Evolutionary conservation across 305 asterid genomes (phyloP), one percentile per base, ranked within the genome.

Genomic region (Solanum hybrid): DNA sequence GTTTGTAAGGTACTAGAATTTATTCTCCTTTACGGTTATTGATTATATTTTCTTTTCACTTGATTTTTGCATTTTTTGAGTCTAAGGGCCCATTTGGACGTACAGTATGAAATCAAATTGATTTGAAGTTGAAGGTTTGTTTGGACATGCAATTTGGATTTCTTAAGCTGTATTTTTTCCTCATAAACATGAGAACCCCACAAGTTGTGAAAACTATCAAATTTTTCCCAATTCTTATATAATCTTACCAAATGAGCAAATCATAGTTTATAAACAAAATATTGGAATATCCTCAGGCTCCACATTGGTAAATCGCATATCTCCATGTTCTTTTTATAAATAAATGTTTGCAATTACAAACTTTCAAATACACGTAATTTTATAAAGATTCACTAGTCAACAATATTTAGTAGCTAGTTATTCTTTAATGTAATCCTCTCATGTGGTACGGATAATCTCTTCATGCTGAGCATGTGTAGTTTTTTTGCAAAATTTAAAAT

Each of bases 1-100:
- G 93, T 98, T 98, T 91, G 92, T 94, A 89, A 98, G 99, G 99
- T 98, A 95, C 78, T n/a, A 10, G 26, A 19, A 77, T 38, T 15
- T 72, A 32, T 37, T 38, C 51, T 37, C 82, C 36, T 40, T 60
- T 24, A 64, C 4, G 88, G 60, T 35, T 69, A 19, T 36, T 69
- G 7, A 42, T 89, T 78, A 38, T 31, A 4, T 34, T 78, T n/a
- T 35, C 13, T 26, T 71, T 87, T 87, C 40, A 24, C 27, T 32
- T 31, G 29, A 40, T 45, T 87, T 64, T 87, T 17, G 40, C 40
- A 26, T 87, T 66, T 87, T 87, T 37, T 37, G 73, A 45, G 42
- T 34, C 71, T 31, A 31, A 84, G 42, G 76, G 32, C 7, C 32
- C 7, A n/a, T 69, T 24, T 69, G 76, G 76, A 0, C 0, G 14